Percentiles rank a stretch among this genome's conserved stretches.
These are phyloP conservation scores for Amanita pallidorosea DNA, from an alignment of 768 basidiomycete species.

Conservation along the genomic window DNA sequence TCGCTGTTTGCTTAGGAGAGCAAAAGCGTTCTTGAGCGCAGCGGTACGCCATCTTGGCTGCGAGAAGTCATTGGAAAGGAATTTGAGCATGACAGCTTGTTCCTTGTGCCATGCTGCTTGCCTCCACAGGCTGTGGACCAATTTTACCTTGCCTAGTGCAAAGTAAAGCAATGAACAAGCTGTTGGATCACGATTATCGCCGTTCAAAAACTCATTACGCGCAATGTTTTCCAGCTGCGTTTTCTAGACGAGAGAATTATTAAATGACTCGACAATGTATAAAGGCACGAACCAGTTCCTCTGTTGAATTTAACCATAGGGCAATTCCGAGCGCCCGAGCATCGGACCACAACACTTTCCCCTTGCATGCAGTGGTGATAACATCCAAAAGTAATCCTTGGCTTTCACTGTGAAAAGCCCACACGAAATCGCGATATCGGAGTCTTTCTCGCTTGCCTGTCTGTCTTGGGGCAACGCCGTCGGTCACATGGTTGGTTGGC, in stretches of 20 bases:
- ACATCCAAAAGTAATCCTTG: slow-evolving; percentile 74
- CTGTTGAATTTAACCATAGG: slow-evolving; percentile 76
- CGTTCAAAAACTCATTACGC: slow-evolving; percentile 85
- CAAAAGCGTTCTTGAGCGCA: slow-evolving; percentile 94
- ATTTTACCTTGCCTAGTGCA: slow-evolving; percentile 82
- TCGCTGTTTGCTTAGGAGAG: slow-evolving; percentile 80
- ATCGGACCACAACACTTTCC: slow-evolving; percentile 86
- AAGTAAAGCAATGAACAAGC: slow-evolving; percentile 90
- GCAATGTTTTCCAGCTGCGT: slow-evolving; percentile 81
- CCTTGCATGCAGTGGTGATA: slow-evolving; percentile 61
- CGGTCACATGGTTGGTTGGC: slow-evolving; percentile 24
- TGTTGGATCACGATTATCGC: slow-evolving; percentile 81
- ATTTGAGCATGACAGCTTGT: slow-evolving; percentile 81
- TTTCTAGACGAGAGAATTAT: slow-evolving; percentile 34
- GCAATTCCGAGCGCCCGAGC: slow-evolving; percentile 80
- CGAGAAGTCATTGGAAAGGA: slow-evolving; percentile 83
- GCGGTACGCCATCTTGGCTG: slow-evolving; percentile 82
- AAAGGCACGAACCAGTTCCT: slow-evolving; percentile 50
- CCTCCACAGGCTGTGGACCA: slow-evolving; percentile 93
- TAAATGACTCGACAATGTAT: neutral
- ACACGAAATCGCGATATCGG: slow-evolving; percentile 89
- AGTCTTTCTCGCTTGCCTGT: slow-evolving; percentile 65
- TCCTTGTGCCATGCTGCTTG: slow-evolving; percentile 93
- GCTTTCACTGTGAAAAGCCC: slow-evolving; percentile 94
- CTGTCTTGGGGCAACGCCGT: slow-evolving; percentile 25